phyloP scores from a whole-genome alignment of 2,329 filamentous ascomycete genomes.

The Monilinia fructicola region DNA sequence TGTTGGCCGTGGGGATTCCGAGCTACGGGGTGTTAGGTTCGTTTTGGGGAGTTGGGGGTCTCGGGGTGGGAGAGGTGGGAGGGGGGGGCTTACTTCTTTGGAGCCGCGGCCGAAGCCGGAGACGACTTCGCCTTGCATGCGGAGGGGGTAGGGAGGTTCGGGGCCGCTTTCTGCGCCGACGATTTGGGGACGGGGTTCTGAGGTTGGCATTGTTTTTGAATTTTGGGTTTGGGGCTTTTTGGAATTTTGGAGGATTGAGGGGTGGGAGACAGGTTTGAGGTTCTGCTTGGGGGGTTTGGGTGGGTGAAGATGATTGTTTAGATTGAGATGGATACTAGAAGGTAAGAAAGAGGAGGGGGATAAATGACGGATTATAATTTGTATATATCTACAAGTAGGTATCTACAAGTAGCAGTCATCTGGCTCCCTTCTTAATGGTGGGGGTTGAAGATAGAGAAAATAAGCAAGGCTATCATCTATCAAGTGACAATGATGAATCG shows the following conservation, averaged over 20 bases:
- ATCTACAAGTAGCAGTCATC: not conserved
- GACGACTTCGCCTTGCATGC: conserved; percentile 82
- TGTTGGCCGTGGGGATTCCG: conserved; percentile 94
- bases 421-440: not conserved
- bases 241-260: not conserved
- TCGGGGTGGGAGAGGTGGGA: too few relatives aligned
- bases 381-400: not conserved
- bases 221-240: not conserved
- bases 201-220: conserved; percentile 24
- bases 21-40: conserved; percentile 53
- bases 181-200: conserved; percentile 57
- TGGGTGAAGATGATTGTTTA: not conserved
- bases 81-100: conserved; percentile 64
- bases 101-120: conserved; percentile 92
- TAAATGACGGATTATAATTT: not conserved
- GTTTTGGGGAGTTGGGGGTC: not conserved
- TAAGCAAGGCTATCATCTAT: conserved; percentile 15
- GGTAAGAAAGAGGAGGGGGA: not conserved
- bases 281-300: not conserved
- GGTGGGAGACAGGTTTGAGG: not conserved
- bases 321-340: not conserved
- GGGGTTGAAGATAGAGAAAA: not conserved
- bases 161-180: conserved; percentile 75
- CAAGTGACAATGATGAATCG: not conserved
- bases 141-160: conserved; percentile 74